Conservation (phyloP, 495 filamentous ascomycete genomes). For the Daldinia bambusicola region DNA sequence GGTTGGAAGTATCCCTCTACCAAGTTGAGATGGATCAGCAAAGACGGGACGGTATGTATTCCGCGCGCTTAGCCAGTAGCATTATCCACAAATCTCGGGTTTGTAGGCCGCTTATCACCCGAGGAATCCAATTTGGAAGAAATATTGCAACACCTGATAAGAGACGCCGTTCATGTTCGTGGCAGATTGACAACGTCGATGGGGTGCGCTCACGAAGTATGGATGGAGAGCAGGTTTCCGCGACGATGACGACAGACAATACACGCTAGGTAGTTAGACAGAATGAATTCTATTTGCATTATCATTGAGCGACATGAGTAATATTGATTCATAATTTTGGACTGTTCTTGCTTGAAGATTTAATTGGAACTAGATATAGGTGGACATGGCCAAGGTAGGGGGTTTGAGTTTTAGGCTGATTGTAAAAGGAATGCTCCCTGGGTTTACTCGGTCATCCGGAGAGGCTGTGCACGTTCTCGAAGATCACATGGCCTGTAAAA, state of each 20-base stretch:
- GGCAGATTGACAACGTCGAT: slow-evolving; percentile 11
- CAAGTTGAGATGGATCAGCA: slow-evolving; percentile 6
- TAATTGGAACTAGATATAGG: neutral
- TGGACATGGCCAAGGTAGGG: neutral
- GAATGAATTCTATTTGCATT: slow-evolving; percentile 42
- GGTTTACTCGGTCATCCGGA: neutral
- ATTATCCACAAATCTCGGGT: neutral
- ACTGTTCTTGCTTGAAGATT: neutral
- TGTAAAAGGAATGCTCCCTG: neutral
- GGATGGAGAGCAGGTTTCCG: slow-evolving; percentile 19
- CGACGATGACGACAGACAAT: slow-evolving; percentile 41
- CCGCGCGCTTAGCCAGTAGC: slow-evolving; percentile 7
- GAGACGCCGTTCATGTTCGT: neutral
- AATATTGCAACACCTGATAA: neutral
- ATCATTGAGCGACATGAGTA: neutral
- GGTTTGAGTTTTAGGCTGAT: neutral
- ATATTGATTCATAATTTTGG: neutral
- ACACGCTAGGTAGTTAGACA: slow-evolving; percentile 51
- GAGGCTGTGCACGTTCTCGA: slow-evolving; percentile 33
- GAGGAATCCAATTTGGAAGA: neutral
- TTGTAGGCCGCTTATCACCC: neutral
- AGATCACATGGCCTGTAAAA: slow-evolving; percentile 24
- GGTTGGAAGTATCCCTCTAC: slow-evolving; percentile 8
- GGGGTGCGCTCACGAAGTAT: slow-evolving; percentile 12
- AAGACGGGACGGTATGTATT: neutral